phyloP scores from a whole-genome alignment of 2,329 filamentous ascomycete species.

The Stagonosporopsis cucurbitacearum region DNA sequence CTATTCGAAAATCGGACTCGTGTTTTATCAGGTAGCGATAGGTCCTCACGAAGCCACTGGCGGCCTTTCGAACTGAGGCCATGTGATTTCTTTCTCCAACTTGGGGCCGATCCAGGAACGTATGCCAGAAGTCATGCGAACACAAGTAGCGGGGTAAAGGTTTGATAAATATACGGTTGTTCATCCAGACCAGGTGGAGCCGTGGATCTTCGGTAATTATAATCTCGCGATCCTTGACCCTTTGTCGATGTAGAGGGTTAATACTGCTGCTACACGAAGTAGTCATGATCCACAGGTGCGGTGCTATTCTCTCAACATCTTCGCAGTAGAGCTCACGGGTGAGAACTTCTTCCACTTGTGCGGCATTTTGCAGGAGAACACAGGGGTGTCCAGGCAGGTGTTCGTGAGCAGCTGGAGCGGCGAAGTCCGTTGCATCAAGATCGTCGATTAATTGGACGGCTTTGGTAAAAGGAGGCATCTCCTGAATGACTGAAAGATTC shows the following conservation, averaged over 20 bases:
- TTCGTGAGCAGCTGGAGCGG: too few species aligned
- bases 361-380: not conserved
- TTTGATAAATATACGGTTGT: conserved; percentile 10
- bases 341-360: not conserved
- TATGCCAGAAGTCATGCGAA: not conserved
- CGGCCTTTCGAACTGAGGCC: too few species aligned
- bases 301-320: conserved; percentile 29
- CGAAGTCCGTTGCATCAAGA: too few species aligned
- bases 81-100: too few species aligned
- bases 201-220: conserved; percentile 29
- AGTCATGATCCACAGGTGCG: conserved; percentile 27
- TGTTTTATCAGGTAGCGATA: too few species aligned
- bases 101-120: not conserved
- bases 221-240: conserved; percentile 26
- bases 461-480: too few species aligned
- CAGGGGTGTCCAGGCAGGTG: not conserved
- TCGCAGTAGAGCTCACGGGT: conserved; percentile 14
- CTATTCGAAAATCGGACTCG: too few species aligned
- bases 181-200: conserved; percentile 31
- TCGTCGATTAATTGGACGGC: too few species aligned
- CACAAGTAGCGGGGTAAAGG: not conserved
- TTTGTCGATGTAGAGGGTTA: conserved; percentile 27
- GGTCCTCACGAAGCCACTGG: too few species aligned
- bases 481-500: too few species aligned
- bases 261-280: conserved; percentile 26